These are phyloP conservation scores for Mucuna pruriens DNA, from an alignment of 306 rosid genomes.

Conservation along the genomic window DNA sequence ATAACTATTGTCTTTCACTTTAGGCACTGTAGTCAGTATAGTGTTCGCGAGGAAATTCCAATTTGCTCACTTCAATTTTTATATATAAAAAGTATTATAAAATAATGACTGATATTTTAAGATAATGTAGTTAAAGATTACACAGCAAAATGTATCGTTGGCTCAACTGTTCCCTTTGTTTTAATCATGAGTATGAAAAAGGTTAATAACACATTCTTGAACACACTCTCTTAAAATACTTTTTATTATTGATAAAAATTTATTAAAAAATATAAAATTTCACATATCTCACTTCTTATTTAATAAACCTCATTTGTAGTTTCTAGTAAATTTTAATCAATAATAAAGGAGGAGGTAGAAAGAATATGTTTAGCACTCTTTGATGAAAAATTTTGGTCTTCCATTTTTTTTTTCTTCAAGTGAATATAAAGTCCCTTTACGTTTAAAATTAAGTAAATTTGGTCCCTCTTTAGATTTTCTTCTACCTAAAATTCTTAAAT, in stretches of 20 bases:
- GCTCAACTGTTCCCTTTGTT: no score
- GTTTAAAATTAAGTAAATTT: neutral
- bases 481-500: neutral
- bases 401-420: neutral
- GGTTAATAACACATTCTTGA: no score
- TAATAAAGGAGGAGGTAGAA: no score
- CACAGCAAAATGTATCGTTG: neutral
- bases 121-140: neutral
- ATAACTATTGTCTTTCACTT: neutral
- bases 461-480: neutral
- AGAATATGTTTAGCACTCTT: no score
- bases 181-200: no score
- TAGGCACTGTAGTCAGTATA: neutral
- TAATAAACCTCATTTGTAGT: no score
- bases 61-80: neutral
- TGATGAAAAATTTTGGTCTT: no score
- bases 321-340: no score
- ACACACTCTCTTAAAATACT: no score
- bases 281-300: no score
- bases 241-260: no score
- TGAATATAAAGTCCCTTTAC: neutral
- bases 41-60: neutral
- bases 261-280: no score
- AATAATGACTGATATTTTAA: neutral
- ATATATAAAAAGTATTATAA: neutral